Evolutionary conservation across 78 protist genomes (phyloP).

Genomic region (Polysphondylium violaceum): DNA sequence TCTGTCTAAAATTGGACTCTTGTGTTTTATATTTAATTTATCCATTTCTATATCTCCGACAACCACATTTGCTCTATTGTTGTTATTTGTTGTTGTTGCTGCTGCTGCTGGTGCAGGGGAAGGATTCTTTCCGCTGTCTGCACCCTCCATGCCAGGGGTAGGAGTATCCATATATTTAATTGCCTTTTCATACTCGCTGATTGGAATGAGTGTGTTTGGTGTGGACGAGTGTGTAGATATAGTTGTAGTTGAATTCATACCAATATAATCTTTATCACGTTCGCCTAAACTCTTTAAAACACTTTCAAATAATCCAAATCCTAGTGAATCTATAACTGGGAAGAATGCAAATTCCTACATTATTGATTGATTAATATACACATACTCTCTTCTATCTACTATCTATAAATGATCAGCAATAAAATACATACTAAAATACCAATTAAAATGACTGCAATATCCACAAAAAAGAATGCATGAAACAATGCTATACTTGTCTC

Average conservation of each 20-base stretch:
- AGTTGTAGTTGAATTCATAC: slow-evolving; percentile 10
- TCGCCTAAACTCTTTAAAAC: not conserved
- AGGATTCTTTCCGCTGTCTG: not conserved
- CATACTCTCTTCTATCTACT: not conserved
- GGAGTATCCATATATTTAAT: not conserved
- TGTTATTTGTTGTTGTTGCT: not conserved
- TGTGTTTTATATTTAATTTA: slow-evolving; percentile 32
- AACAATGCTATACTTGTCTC: slow-evolving; percentile 37
- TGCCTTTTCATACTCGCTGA: slow-evolving; percentile 23
- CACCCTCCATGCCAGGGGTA: not conserved
- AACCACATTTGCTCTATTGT: not conserved
- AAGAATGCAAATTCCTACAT: slow-evolving; percentile 70
- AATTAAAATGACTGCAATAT: slow-evolving; percentile 36
- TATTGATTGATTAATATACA: not conserved
- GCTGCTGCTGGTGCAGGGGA: not conserved
- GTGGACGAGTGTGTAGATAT: not conserved
- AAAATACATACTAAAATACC: slow-evolving; percentile 24
- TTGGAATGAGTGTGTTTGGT: slow-evolving; percentile 17
- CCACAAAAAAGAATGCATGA: slow-evolving; percentile 76
- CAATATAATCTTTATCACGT: slow-evolving; percentile 7
- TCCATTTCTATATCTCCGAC: slow-evolving; percentile 23
- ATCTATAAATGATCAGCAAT: not conserved
- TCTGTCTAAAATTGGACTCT: slow-evolving; percentile 39
- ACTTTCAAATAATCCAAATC: too few relatives aligned
- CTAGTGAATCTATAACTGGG: slow-evolving; percentile 66